Evolutionary conservation across 345 rosid genomes (phyloP).

Genomic region (Ceriops zippeliana): DNA sequence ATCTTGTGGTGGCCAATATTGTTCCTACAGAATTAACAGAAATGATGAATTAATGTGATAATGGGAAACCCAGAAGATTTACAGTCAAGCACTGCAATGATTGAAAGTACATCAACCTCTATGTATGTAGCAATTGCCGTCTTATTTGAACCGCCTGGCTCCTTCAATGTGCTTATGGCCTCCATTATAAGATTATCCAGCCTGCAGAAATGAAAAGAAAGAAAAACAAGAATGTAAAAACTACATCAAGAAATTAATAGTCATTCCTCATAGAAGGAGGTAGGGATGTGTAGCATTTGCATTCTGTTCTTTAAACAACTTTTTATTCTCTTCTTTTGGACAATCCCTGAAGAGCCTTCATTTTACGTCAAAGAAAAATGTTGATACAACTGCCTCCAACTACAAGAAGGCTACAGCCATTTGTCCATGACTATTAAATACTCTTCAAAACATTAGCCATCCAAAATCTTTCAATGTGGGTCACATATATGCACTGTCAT

Average conservation of each 20-base stretch:
- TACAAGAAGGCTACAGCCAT: too few species aligned
- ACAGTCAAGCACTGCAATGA: too few species aligned
- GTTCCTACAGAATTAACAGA: constrained; percentile 50
- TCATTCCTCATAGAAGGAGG: neutral
- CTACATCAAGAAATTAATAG: neutral
- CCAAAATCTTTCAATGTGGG: too few species aligned
- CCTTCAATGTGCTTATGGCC: constrained; percentile 79
- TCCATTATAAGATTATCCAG: constrained; percentile 88
- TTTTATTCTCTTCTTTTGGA: too few species aligned
- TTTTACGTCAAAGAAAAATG: too few species aligned
- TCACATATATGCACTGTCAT: too few species aligned
- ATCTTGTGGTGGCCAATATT: constrained; percentile 90
- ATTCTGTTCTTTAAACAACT: too few species aligned
- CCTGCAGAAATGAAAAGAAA: constrained; percentile 36
- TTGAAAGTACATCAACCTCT: constrained; percentile 46
- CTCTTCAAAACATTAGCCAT: too few species aligned
- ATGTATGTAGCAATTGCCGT: constrained; percentile 76
- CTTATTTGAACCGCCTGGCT: constrained; percentile 90
- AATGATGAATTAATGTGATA: constrained; percentile 5
- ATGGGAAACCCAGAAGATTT: too few species aligned
- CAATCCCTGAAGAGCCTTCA: neutral
- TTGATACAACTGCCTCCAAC: too few species aligned
- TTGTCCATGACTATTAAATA: too few species aligned
- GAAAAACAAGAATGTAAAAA: neutral
- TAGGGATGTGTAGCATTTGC: too few species aligned